A percentile compares a stretch with the other conserved stretches of the same genome.
These are phyloP conservation scores for Capronia americana DNA, from an alignment of 2,329 filamentous ascomycete genomes.

Conservation along the genomic window DNA sequence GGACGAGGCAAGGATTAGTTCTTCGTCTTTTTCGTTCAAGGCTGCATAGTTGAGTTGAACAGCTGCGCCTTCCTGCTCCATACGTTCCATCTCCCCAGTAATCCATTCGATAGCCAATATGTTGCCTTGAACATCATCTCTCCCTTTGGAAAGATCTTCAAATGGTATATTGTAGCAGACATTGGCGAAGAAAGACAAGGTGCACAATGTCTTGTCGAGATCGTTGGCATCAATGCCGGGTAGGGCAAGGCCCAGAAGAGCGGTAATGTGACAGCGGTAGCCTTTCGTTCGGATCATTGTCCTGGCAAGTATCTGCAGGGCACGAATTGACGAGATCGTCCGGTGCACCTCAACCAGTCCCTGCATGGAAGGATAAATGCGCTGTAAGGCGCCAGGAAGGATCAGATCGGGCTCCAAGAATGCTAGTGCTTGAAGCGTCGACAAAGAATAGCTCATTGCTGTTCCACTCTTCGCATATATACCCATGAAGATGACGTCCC, in stretches of 20 bases:
- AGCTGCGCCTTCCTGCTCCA: slow-evolving; percentile 85
- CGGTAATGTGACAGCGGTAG: slow-evolving; percentile 95
- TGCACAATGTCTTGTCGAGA: slow-evolving; percentile 93
- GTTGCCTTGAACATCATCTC: slow-evolving; percentile 72
- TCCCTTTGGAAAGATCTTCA: slow-evolving; percentile 75
- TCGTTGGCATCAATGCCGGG: slow-evolving; percentile 98
- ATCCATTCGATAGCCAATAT: slow-evolving; percentile 90
- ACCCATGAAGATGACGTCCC: slow-evolving; percentile 97
- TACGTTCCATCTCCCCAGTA: slow-evolving; percentile 87
- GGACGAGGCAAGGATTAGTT: slow-evolving; percentile 86
- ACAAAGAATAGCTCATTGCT: slow-evolving; percentile 89
- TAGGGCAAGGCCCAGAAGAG: slow-evolving; percentile 86
- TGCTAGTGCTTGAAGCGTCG: slow-evolving; percentile 84
- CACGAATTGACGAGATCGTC: slow-evolving; percentile 90
- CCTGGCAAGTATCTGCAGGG: slow-evolving; percentile 88
- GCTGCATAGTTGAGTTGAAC: slow-evolving; percentile 87
- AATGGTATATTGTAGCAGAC: slow-evolving; percentile 97
- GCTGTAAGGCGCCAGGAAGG: slow-evolving; percentile 87
- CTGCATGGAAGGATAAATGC: slow-evolving; percentile 96
- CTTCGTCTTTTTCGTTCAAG: slow-evolving; percentile 84
- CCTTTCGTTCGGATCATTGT: slow-evolving; percentile 92
- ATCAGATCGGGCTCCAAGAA: slow-evolving; percentile 92
- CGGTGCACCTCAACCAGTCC: slow-evolving; percentile 96
- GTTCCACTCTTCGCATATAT: slow-evolving; percentile 95
- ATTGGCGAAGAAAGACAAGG: slow-evolving; percentile 91